phyloP scores from a whole-genome alignment of 2,329 filamentous ascomycete species.

The Sporothrix brunneoviolacea region DNA sequence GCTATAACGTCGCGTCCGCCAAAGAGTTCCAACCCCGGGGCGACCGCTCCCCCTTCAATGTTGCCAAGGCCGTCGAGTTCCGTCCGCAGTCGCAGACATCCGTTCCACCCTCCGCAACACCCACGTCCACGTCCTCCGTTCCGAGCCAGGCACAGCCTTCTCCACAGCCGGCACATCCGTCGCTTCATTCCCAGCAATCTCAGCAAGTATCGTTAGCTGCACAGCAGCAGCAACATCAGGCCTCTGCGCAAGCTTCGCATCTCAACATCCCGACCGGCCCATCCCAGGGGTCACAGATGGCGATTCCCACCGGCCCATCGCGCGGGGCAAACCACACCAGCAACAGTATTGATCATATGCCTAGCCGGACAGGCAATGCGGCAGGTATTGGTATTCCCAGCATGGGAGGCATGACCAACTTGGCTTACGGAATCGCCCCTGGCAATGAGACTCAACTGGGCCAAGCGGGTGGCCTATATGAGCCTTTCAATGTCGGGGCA shows the following conservation, averaged over 20 bases:
- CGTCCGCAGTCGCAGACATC: conserved; percentile 14
- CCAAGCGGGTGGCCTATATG: conserved; percentile 9
- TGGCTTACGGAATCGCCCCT: conserved; percentile 6
- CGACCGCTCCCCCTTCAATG: conserved; percentile 19
- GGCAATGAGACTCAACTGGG: conserved; percentile 9
- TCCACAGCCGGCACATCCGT: conserved; percentile 8
- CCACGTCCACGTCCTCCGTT: conserved; percentile 7
- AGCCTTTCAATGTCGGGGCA: conserved; percentile 6
- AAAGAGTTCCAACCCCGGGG: conserved; percentile 16
- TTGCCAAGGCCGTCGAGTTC: conserved; percentile 19
- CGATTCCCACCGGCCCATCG: conserved; percentile 16
- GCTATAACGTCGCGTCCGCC: conserved; percentile 12
- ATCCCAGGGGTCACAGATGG: conserved; percentile 6
- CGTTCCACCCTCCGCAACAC: conserved; percentile 9
- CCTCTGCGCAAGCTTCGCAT: not conserved
- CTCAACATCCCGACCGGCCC: conserved; percentile 12
- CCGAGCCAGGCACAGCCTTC: conserved; percentile 9
- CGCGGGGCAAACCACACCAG: conserved; percentile 6
- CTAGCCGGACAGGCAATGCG: too few relatives aligned
- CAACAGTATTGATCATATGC: not conserved
- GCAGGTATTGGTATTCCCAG: too few relatives aligned
- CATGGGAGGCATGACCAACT: conserved; percentile 30
- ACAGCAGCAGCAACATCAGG: conserved; percentile 7
- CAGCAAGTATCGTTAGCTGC: not conserved
- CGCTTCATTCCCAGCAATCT: conserved; percentile 1